Evolutionary conservation across 345 rosid species (phyloP).

Genomic region (Aurinia saxatilis): DNA sequence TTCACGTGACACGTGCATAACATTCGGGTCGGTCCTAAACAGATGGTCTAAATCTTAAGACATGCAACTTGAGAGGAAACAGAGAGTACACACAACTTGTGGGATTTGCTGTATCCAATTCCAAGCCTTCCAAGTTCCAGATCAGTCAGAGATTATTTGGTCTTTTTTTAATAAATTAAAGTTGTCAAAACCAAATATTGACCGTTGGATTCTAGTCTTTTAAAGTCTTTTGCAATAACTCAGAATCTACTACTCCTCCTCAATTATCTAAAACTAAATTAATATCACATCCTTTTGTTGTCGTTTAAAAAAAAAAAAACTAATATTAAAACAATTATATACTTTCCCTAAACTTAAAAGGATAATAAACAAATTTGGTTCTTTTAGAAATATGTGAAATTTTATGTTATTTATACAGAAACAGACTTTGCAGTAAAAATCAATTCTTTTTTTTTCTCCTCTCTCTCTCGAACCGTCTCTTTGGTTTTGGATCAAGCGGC

Average conservation of each 20-base stretch:
- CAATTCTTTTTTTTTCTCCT: not conserved
- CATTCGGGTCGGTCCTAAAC: slow-evolving; percentile 2
- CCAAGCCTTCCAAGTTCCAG: not conserved
- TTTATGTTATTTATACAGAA: no score
- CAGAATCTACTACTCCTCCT: slow-evolving; percentile 4
- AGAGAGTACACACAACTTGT: not conserved
- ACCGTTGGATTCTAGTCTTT: not conserved
- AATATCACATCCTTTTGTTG: no score
- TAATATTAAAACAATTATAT: no score
- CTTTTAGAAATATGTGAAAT: no score
- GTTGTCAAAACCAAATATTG: not conserved
- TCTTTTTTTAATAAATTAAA: not conserved
- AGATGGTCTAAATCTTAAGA: no score
- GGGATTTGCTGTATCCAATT: not conserved
- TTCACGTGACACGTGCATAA: not conserved
- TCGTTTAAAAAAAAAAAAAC: no score
- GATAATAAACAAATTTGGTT: not conserved
- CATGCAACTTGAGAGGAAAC: not conserved
- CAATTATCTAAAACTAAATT: no score
- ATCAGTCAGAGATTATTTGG: not conserved
- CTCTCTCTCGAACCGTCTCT: slow-evolving; percentile 16
- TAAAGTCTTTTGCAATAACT: not conserved
- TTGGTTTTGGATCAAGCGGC: slow-evolving; percentile 38
- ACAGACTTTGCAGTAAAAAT: slow-evolving; percentile 9
- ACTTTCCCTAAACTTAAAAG: not conserved